Evolutionary conservation across 2,329 filamentous ascomycete genomes (phyloP).

Genomic region (Fusarium aywerte): DNA sequence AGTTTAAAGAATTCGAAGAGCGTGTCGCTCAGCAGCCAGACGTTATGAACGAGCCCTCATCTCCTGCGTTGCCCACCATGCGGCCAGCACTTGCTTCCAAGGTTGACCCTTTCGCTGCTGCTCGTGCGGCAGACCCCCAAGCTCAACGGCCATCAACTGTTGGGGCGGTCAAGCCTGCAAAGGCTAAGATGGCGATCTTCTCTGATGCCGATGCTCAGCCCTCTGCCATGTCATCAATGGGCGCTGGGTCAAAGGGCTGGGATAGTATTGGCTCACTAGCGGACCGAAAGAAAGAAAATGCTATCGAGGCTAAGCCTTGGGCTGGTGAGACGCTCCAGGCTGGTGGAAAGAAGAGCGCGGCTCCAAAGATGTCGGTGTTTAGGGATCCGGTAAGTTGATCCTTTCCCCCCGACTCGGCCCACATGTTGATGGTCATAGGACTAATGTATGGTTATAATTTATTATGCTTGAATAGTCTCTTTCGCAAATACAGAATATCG

Average conservation of each 20-base stretch:
- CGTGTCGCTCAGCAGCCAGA: conserved; percentile 74
- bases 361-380: conserved; percentile 88
- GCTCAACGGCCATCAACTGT: conserved; percentile 64
- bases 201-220: conserved; percentile 76
- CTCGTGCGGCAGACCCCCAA: conserved; percentile 71
- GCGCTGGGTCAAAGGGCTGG: conserved; percentile 78
- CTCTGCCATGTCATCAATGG: conserved; percentile 64
- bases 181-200: conserved; percentile 90
- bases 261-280: conserved; percentile 88
- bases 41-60: conserved; percentile 74
- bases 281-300: conserved; percentile 95
- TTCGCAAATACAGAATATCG: conserved; percentile 71
- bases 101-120: conserved; percentile 79
- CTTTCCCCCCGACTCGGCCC: conserved; percentile 57
- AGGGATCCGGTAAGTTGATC: conserved; percentile 83
- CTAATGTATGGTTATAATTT: conserved; percentile 75
- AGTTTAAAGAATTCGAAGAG: conserved; percentile 91
- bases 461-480: conserved; percentile 64
- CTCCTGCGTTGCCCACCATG: conserved; percentile 85
- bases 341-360: conserved; percentile 80
- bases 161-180: conserved; percentile 70
- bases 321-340: conserved; percentile 89
- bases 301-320: conserved; percentile 87
- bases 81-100: conserved; percentile 88
- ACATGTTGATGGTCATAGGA: conserved; percentile 93